Evolutionary conservation across 371 early-diverging fungal genomes (phyloP).

Genomic region (Amoeboaphelidium protococcarum): DNA sequence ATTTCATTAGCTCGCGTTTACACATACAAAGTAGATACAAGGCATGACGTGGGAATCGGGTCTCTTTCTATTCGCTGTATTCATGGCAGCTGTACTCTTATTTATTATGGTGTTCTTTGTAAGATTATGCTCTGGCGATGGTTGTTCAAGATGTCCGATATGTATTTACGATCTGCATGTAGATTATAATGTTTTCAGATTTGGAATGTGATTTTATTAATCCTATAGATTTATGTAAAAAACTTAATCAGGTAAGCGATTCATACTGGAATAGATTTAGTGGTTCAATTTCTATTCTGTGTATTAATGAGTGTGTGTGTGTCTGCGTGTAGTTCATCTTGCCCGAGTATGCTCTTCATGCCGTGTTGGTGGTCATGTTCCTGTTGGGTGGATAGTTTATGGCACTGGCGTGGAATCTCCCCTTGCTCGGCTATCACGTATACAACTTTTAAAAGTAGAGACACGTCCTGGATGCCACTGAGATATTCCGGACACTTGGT

Average conservation of each 20-base stretch:
- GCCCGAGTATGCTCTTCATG: conserved; percentile 67
- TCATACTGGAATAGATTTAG: not conserved
- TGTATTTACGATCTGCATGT: no score
- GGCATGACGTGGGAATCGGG: conserved; percentile 8
- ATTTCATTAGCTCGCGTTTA: no score
- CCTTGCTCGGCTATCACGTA: conserved; percentile 53
- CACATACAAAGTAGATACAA: no score
- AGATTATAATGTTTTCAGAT: conserved; percentile 75
- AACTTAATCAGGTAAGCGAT: conserved; percentile 57
- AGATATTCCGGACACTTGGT: conserved; percentile 72
- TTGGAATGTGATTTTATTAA: conserved; percentile 92
- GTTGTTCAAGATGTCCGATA: no score
- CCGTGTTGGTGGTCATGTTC: conserved; percentile 52
- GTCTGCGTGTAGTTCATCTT: conserved; percentile 41
- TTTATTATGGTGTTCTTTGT: conserved; percentile 82
- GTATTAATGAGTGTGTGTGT: no score
- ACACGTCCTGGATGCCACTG: conserved; percentile 88
- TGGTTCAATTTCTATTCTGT: not conserved
- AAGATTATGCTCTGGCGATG: no score
- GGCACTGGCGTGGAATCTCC: conserved; percentile 55
- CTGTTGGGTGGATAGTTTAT: conserved; percentile 51
- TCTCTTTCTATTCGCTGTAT: conserved; percentile 63
- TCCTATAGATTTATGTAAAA: conserved; percentile 87
- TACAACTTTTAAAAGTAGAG: conserved; percentile 50
- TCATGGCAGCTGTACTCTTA: conserved; percentile 61